Evolutionary conservation across 2,329 filamentous ascomycete genomes (phyloP).

Genomic region (Fusarium pseudograminearum): DNA sequence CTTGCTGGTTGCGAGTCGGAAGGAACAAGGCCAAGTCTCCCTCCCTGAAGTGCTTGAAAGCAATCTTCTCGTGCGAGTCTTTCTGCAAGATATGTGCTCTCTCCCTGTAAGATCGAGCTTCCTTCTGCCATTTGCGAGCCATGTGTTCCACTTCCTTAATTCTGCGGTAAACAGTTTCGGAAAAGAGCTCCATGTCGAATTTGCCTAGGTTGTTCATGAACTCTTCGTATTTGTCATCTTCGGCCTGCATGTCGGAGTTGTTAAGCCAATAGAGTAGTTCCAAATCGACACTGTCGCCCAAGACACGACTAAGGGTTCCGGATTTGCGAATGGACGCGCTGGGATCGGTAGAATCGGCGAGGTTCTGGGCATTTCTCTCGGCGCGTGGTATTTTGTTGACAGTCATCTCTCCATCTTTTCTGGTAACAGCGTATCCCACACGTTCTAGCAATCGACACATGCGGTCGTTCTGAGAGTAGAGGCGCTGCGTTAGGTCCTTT

Average conservation of each 20-base stretch:
- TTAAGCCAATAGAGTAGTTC: conserved; percentile 87
- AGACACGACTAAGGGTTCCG: conserved; percentile 65
- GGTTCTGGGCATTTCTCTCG: conserved; percentile 67
- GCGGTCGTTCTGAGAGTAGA: conserved; percentile 87
- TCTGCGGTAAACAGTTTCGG: conserved; percentile 86
- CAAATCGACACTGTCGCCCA: conserved; percentile 73
- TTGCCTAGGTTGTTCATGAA: conserved; percentile 79
- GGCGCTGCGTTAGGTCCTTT: conserved; percentile 84
- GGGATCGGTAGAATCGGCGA: conserved; percentile 69
- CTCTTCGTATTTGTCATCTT: conserved; percentile 78
- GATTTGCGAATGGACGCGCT: conserved; percentile 66
- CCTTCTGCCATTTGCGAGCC: conserved; percentile 92
- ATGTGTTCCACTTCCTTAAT: conserved; percentile 94
- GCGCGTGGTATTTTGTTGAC: conserved; percentile 78
- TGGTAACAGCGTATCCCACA: conserved; percentile 83
- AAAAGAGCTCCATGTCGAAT: conserved; percentile 87
- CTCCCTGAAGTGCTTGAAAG: conserved; percentile 95
- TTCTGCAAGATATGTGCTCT: conserved; percentile 83
- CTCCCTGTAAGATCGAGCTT: conserved; percentile 87
- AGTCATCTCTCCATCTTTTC: conserved; percentile 77
- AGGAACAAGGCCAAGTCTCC: conserved; percentile 94
- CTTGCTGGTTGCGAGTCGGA: conserved; percentile 92
- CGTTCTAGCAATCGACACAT: conserved; percentile 86
- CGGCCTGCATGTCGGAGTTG: conserved; percentile 71
- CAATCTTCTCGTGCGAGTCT: conserved; percentile 95